phyloP scores from a whole-genome alignment of 2,329 filamentous ascomycete genomes.

The Fusarium succisae region DNA sequence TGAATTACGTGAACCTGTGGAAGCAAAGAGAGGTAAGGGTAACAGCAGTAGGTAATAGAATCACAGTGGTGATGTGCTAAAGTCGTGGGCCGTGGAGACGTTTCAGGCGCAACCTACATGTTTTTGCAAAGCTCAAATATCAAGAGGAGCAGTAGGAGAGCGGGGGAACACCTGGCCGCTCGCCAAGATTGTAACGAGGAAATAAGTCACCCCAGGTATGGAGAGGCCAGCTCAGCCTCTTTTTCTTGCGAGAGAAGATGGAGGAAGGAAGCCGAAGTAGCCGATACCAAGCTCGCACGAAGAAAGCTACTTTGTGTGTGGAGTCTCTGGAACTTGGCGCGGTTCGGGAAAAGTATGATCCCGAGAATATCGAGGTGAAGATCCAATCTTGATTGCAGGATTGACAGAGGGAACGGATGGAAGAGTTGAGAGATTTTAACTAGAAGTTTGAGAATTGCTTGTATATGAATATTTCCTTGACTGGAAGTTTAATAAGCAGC shows the following conservation, averaged over 20 bases:
- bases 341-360: background rate
- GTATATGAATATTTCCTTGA: background rate
- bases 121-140: conserved; percentile 29
- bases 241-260: conserved; percentile 28
- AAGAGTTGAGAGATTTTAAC: background rate
- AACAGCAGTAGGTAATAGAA: conserved; percentile 16
- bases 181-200: conserved; percentile 34
- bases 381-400: background rate
- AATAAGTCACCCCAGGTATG: conserved; percentile 3
- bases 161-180: conserved; percentile 34
- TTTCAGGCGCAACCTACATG: conserved; percentile 43
- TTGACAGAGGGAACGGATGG: background rate
- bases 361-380: background rate
- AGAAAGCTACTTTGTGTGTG: conserved; percentile 29
- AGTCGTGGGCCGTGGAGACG: conserved; percentile 28
- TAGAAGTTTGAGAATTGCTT: background rate
- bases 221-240: conserved; percentile 48
- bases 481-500: background rate
- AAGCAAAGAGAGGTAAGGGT: conserved; percentile 25
- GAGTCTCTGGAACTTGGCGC: conserved; percentile 1
- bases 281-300: conserved; percentile 38
- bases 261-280: conserved; percentile 41
- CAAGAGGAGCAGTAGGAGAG: conserved; percentile 21
- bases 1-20: conserved; percentile 32
- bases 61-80: conserved; percentile 13